Evolutionary conservation across 345 rosid genomes (phyloP).

Genomic region (Gynandropsis gynandra): DNA sequence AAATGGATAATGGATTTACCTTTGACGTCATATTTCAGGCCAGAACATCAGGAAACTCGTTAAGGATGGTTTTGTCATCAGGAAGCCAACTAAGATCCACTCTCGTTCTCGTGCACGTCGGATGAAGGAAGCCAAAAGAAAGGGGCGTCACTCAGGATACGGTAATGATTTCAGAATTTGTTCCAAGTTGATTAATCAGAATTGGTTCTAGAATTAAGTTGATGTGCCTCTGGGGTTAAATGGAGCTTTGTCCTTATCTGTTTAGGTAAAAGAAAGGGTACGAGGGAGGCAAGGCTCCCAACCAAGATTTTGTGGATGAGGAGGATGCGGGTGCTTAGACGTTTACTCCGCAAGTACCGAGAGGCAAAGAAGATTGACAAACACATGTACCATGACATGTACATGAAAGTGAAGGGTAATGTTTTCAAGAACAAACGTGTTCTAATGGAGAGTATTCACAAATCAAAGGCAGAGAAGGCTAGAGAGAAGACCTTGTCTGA

Average conservation of each 20-base stretch:
- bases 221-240: too few species aligned
- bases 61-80: conserved; percentile 93
- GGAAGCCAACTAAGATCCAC: conserved; percentile 96
- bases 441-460: conserved; percentile 54
- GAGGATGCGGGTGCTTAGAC: conserved; percentile 56
- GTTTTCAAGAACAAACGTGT: conserved; percentile 83
- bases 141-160: conserved; percentile 96
- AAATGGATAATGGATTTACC: too few species aligned
- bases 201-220: too few species aligned
- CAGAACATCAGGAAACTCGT: conserved; percentile 93
- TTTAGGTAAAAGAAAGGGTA: conserved; percentile 32
- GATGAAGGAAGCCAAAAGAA: conserved; percentile 88
- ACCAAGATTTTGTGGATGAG: conserved; percentile 42
- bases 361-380: conserved; percentile 77
- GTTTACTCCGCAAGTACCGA: conserved; percentile 41
- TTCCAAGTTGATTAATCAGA: too few species aligned
- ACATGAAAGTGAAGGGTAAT: conserved; percentile 76
- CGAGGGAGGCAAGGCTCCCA: conserved; percentile 32
- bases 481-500: conserved; percentile 35
- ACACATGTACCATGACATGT: conserved; percentile 90
- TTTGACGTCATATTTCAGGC: conserved; percentile 23
- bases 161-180: conserved; percentile 32
- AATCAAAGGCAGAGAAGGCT: conserved; percentile 34
- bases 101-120: conserved; percentile 92
- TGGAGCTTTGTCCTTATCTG: not conserved